Evolutionary conservation across 2,329 filamentous ascomycete species (phyloP).

Genomic region (Fonsecaea monophora): DNA sequence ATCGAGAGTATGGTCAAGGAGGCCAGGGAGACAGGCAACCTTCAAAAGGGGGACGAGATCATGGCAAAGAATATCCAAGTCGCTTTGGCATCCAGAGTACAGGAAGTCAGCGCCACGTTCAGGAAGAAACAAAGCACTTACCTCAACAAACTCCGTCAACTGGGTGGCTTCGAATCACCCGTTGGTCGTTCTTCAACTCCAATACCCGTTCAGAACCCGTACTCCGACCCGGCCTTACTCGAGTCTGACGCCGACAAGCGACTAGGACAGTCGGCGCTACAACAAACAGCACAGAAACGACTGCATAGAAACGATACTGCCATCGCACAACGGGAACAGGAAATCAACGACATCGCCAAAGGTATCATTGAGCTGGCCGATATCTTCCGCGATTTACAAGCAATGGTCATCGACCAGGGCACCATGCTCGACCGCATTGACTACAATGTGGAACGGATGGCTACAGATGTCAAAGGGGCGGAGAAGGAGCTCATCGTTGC

Average conservation of each 20-base stretch:
- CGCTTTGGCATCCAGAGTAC: conserved; percentile 83
- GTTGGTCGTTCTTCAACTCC: conserved; percentile 54
- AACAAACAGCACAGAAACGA: conserved; percentile 72
- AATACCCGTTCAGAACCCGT: conserved; percentile 62
- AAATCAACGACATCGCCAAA: conserved; percentile 97
- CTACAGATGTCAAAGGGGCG: conserved; percentile 88
- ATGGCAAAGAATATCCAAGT: conserved; percentile 98
- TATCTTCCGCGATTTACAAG: conserved; percentile 94
- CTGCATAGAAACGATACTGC: conserved; percentile 75
- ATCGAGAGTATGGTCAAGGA: conserved; percentile 88
- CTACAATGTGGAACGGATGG: conserved; percentile 97
- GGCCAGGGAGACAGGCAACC: conserved; percentile 70
- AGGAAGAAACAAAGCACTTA: conserved; percentile 98
- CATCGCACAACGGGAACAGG: conserved; percentile 90
- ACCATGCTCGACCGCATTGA: conserved; percentile 94
- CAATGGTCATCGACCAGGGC: conserved; percentile 92
- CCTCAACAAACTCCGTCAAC: conserved; percentile 82
- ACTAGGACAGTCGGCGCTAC: conserved; percentile 87
- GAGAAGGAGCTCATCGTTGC: conserved; percentile 82
- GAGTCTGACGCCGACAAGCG: conserved; percentile 94
- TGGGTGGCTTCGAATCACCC: conserved; percentile 66
- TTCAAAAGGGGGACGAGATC: conserved; percentile 83
- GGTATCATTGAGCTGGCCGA: conserved; percentile 97
- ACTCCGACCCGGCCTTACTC: conserved; percentile 83
- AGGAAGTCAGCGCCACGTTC: conserved; percentile 89